Base-by-base conservation (phyloP, 257 asterid genomes). In the Salvia miltiorrhiza region DNA sequence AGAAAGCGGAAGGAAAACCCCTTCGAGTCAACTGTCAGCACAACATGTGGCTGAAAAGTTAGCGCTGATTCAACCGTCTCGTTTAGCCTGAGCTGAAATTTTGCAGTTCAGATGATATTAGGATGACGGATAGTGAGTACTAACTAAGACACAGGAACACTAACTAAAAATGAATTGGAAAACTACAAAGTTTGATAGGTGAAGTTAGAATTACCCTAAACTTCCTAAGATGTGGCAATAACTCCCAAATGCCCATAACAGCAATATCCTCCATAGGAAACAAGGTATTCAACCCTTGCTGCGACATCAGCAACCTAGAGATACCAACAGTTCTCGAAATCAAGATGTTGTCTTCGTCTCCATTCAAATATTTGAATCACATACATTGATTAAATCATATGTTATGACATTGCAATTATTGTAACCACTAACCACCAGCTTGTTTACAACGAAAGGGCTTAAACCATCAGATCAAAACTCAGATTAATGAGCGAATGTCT, bases 241-340 rank as follows among this genome's bases (percentile, higher is more conserved):
- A 76, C 83, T 90, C 99, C 96, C 93, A 90, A 63, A 89, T 83
- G 23, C 99, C 99, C 99, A 93, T 90, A 23, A 89, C 91, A 16
- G 96, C 80, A 75, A 93, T 89, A 72, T 93, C 95, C 83, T 93
- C 97, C 89, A 93, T 84, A 2, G 96, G 96, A 61, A 87, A 93
- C 70, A 87, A 60, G 70, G 93, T 70, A 58, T 70, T 67, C 41
- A 93, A 76, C 28, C 99, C 96, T 75, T 87, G 95, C 71, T 61
- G 82, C 33, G 89, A 78, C 99, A 93, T 93, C 82, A 69, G 71
- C 75, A 67, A 73, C 81, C 97, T 87, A 78, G 41, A 65, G 72
- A 45, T 23, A 63, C 32, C 47, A 49, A 47, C 53, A 28, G 17
- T 26, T 26, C 2, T 26, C 26, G 8, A 50, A 24, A 77, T 50